Percentiles rank a stretch among this genome's conserved stretches.
Evolutionary conservation across 1,139 yeast species (phyloP).

Genomic region (Saccharomyces hybrid): DNA sequence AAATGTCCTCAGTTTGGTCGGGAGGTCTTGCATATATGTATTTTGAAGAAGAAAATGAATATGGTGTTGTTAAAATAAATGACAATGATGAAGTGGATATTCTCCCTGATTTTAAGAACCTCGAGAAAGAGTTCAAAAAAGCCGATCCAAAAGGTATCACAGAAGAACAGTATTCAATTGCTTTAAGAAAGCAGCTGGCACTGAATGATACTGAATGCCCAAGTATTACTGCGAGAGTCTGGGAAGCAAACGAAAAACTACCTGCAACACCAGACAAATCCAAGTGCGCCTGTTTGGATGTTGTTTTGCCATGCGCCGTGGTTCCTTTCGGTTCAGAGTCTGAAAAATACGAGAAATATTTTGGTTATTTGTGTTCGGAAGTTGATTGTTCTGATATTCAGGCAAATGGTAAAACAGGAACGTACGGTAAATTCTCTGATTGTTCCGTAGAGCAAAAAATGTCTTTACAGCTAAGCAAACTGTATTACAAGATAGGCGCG

Average conservation of each 20-base stretch:
- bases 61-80: constrained; percentile 62
- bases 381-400: constrained; percentile 46
- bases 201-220: constrained; percentile 27
- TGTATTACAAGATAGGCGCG: constrained; percentile 35
- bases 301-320: constrained; percentile 44
- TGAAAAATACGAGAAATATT: constrained; percentile 33
- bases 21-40: constrained; percentile 91
- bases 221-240: constrained; percentile 12
- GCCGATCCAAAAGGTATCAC: constrained; percentile 34
- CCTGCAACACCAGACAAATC: constrained; percentile 51
- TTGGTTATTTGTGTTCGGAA: constrained; percentile 43
- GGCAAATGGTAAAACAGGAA: constrained; percentile 43
- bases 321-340: constrained; percentile 31
- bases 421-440: constrained; percentile 51
- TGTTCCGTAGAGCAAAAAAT: constrained; percentile 47
- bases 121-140: constrained; percentile 32
- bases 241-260: constrained; percentile 40
- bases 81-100: constrained; percentile 41
- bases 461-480: constrained; percentile 46
- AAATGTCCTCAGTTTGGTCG: constrained; percentile 79
- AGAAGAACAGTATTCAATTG: constrained; percentile 16
- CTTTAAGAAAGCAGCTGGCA: not conserved
- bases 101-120: constrained; percentile 38
- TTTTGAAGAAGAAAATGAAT: constrained; percentile 71
- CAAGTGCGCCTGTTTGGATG: constrained; percentile 51